A percentile compares a stretch with the other conserved stretches of the same genome.
phyloP scores from a whole-genome alignment of 495 filamentous ascomycete species.

The Aspergillus steynii region DNA sequence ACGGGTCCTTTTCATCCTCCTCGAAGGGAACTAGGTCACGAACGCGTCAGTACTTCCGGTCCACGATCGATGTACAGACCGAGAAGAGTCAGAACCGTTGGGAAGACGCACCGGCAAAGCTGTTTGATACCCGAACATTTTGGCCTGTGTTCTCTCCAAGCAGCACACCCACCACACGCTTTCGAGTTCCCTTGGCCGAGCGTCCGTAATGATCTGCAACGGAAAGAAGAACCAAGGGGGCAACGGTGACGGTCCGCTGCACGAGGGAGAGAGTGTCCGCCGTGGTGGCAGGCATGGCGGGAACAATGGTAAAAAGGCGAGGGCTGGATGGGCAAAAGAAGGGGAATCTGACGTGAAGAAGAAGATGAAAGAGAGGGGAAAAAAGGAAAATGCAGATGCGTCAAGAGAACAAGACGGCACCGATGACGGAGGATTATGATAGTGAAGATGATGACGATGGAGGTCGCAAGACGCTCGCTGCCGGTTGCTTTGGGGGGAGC shows the following conservation, averaged over 20 bases:
- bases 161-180: slow-evolving; percentile 94
- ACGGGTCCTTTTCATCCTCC: slow-evolving; percentile 97
- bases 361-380: slow-evolving; percentile 1
- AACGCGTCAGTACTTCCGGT: slow-evolving; percentile 1
- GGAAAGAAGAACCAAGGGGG: slow-evolving; percentile 94
- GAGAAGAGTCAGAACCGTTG: slow-evolving; percentile 4
- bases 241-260: slow-evolving; percentile 91
- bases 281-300: slow-evolving; percentile 87
- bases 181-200: slow-evolving; percentile 82
- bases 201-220: slow-evolving; percentile 98
- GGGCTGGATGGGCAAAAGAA: neutral
- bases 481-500: neutral
- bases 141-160: slow-evolving; percentile 94
- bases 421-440: neutral
- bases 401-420: neutral
- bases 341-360: neutral
- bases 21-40: slow-evolving; percentile 82
- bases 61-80: neutral
- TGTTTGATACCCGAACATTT: slow-evolving; percentile 96
- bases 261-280: slow-evolving; percentile 92
- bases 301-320: slow-evolving; percentile 10
- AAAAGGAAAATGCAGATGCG: slow-evolving; percentile 1
- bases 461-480: neutral
- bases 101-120: slow-evolving; percentile 79
- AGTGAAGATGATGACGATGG: neutral